Conservation (phyloP, 2,329 filamentous ascomycete genomes). For the Ceratocystis destructans region DNA sequence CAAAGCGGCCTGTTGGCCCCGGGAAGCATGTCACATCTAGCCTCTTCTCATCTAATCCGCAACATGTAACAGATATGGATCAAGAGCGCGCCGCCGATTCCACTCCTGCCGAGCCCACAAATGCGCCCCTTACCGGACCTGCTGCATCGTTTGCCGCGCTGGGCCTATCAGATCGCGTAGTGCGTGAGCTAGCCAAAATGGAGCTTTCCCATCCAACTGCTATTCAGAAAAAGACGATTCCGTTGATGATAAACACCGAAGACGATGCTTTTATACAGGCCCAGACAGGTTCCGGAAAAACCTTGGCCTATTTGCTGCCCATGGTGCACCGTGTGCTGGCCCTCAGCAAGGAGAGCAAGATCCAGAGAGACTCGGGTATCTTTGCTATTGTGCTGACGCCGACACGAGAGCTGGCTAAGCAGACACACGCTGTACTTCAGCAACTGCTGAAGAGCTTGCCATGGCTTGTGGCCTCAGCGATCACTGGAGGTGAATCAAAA, state of each 20-base stretch:
- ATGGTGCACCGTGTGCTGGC: constrained; percentile 79
- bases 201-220: constrained; percentile 81
- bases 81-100: constrained; percentile 35
- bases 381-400: constrained; percentile 92
- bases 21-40: constrained; percentile 64
- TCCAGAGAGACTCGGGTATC: constrained; percentile 74
- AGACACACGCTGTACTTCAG: constrained; percentile 79
- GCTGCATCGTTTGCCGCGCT: constrained; percentile 76
- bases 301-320: constrained; percentile 84
- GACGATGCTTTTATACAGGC: constrained; percentile 92
- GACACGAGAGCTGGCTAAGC: constrained; percentile 85
- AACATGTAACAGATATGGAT: constrained; percentile 48
- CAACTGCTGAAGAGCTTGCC: constrained; percentile 76
- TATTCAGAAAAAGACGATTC: constrained; percentile 82
- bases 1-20: constrained; percentile 14
- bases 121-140: constrained; percentile 75
- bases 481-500: constrained; percentile 54
- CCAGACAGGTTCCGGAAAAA: constrained; percentile 95
- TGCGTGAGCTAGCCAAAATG: constrained; percentile 75
- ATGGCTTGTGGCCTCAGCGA: constrained; percentile 86
- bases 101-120: constrained; percentile 60
- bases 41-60: constrained; percentile 81
- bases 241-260: constrained; percentile 64
- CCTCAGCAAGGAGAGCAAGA: constrained; percentile 48
- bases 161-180: constrained; percentile 66